Percentiles rank a stretch among this genome's conserved stretches.
Evolutionary conservation across 2,329 filamentous ascomycete species (phyloP).

Genomic region (Aspergillus sp.): DNA sequence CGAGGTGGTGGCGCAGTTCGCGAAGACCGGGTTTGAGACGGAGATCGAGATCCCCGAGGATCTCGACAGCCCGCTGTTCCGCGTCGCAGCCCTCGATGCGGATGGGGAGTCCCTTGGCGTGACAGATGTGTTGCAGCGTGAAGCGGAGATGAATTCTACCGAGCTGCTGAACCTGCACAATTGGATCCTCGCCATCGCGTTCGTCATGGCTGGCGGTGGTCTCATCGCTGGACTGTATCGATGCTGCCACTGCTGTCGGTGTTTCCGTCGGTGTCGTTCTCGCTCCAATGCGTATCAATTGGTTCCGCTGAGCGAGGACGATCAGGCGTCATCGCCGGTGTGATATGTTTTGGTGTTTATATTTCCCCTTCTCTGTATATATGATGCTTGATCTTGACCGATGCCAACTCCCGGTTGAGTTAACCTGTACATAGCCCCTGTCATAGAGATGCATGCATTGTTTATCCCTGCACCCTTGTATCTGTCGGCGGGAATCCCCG

Average conservation of each 20-base stretch:
- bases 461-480: not conserved
- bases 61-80: constrained; percentile 11
- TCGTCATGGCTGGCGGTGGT: constrained; percentile 10
- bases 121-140: constrained; percentile 14
- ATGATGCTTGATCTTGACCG: not conserved
- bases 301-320: constrained; percentile 11
- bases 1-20: constrained; percentile 11
- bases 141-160: not conserved
- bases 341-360: not conserved
- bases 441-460: not conserved
- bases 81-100: constrained; percentile 19
- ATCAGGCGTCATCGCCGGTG: not conserved
- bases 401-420: not conserved
- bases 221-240: constrained; percentile 14
- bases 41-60: constrained; percentile 19
- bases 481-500: too few species aligned
- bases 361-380: not conserved
- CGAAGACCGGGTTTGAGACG: constrained; percentile 33
- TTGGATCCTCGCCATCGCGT: constrained; percentile 12
- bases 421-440: not conserved
- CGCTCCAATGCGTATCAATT: constrained; percentile 14
- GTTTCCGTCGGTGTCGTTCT: constrained; percentile 2
- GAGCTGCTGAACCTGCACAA: constrained; percentile 11
- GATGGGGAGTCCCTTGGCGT: constrained; percentile 15
- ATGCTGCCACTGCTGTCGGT: constrained; percentile 5